Evolutionary conservation across 805 yeast species (phyloP), one percentile per base, ranked within the genome.

Genomic region (Candida adriatica): DNA sequence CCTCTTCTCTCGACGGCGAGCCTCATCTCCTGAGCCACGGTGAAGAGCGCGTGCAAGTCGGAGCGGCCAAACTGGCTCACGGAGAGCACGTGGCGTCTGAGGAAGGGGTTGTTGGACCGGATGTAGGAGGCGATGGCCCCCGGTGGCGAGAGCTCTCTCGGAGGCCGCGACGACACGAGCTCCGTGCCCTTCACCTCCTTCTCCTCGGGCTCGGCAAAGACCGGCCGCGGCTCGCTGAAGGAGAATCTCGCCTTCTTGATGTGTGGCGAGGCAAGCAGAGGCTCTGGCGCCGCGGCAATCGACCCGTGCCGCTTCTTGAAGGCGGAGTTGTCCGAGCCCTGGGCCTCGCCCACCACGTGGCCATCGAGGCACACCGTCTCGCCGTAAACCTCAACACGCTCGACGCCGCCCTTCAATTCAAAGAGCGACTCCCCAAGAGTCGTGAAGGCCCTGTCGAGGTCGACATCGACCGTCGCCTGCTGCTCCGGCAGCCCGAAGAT

Each of bases 1-100:
- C 98, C 98, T 53, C 79, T 82, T 65, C 97, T 82, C 66, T 90
- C 96, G 39, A 92, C 98, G 27, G 92, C 90, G 45, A 92, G 73
- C 61, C 96, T 76, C 87, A 92, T 79, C 64, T 94, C 97, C 67
- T 90, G 96, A 24, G 99, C 98, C 50, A 92, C 94, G 16, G 95
- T 81, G 66, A 92, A 92, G 56, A 92, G 69, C 18, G 87, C 75
- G 58, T 90, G 98, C 61, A 94, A 69, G 56, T 90, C 95, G 39
- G 87, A 70, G 62, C 97, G 80, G 43, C 73, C 69, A 56, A 90
- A 77, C 55, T 87, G 90, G 53, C 79, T 78, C 33, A 94, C 97
- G 20, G 96, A 85, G 49, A 86, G 66, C 35, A 92, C 79, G 33
- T 88, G 82, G 59, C 79, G 81, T 55, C 95, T 76, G 59, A 87